phyloP scores from a whole-genome alignment of 495 filamentous ascomycete genomes.

The Trichoderma orchidacearum region DNA sequence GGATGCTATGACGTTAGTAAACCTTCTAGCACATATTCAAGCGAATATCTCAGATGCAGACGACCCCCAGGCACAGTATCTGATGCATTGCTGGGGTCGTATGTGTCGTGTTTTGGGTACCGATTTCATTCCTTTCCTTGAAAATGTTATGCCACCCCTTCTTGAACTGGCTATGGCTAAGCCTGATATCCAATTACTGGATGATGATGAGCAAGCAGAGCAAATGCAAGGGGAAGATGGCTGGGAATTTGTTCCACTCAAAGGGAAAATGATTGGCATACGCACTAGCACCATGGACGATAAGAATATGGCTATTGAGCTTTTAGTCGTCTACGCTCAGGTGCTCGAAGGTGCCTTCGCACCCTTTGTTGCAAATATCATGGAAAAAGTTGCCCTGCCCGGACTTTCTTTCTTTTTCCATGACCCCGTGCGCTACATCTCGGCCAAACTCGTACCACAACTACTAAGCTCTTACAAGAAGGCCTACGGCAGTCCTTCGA shows the following conservation, averaged over 20 bases:
- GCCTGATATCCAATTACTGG: constrained; percentile 92
- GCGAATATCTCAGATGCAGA: constrained; percentile 78
- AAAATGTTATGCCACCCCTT: constrained; percentile 88
- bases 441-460: constrained; percentile 88
- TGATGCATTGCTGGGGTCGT: constrained; percentile 97
- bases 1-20: constrained; percentile 75
- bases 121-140: constrained; percentile 85
- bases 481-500: constrained; percentile 63
- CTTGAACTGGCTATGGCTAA: constrained; percentile 85
- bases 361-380: constrained; percentile 80
- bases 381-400: constrained; percentile 91
- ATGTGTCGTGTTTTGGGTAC: constrained; percentile 90
- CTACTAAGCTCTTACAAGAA: constrained; percentile 91
- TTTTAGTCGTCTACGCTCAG: constrained; percentile 93
- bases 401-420: constrained; percentile 98
- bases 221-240: constrained; percentile 90
- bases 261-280: constrained; percentile 96
- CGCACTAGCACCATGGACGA: constrained; percentile 94
- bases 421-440: constrained; percentile 89
- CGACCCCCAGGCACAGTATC: constrained; percentile 92
- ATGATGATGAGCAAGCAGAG: constrained; percentile 90
- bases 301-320: constrained; percentile 97
- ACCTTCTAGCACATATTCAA: constrained; percentile 78
- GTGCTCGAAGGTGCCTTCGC: constrained; percentile 85
- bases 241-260: constrained; percentile 93